A percentile compares a stretch with the other conserved stretches of the same genome.
Evolutionary conservation across 2,329 filamentous ascomycete species (phyloP).

Genomic region (Anisogramma anomala): DNA sequence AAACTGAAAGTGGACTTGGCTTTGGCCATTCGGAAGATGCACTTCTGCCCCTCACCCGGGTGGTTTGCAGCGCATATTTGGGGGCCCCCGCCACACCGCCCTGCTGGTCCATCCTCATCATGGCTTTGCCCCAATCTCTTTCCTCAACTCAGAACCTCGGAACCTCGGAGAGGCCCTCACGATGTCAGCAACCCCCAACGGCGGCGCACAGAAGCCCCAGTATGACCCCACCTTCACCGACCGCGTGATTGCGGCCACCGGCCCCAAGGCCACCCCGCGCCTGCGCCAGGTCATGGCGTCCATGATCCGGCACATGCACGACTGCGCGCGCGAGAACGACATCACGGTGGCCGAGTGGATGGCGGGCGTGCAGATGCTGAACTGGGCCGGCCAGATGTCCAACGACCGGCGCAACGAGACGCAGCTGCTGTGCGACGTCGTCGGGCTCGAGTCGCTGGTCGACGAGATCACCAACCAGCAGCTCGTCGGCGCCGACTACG

Average conservation of each 20-base stretch:
- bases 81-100: too few species aligned
- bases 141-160: background rate
- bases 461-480: constrained; percentile 67
- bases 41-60: too few species aligned
- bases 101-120: too few species aligned
- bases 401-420: constrained; percentile 60
- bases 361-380: constrained; percentile 46
- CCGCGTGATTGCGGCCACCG: constrained; percentile 61
- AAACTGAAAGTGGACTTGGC: too few species aligned
- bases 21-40: too few species aligned
- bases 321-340: constrained; percentile 69
- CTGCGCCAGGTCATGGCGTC: constrained; percentile 55
- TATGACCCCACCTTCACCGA: constrained; percentile 72
- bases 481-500: constrained; percentile 33
- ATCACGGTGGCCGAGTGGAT: constrained; percentile 75
- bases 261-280: constrained; percentile 57
- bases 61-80: too few species aligned
- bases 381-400: constrained; percentile 59
- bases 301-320: constrained; percentile 65
- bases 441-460: constrained; percentile 65
- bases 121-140: too few species aligned
- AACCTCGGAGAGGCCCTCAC: background rate
- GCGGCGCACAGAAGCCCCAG: constrained; percentile 22
- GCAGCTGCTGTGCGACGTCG: constrained; percentile 59
- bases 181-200: constrained; percentile 15